Conservation (phyloP, 2,329 filamentous ascomycete species). For the Endoconidiophora polonica region DNA sequence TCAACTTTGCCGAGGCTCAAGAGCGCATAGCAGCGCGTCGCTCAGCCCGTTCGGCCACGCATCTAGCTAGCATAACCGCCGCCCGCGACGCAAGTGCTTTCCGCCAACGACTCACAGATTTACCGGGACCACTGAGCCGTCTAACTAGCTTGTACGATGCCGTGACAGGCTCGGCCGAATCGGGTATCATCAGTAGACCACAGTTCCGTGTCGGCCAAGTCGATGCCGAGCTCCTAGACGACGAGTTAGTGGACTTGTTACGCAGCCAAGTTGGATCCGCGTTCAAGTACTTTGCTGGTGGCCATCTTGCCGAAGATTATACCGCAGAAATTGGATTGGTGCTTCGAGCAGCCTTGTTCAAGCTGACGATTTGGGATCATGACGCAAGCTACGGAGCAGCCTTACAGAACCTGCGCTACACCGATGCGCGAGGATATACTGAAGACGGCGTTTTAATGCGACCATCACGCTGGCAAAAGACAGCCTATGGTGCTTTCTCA, state of each 20-base stretch:
- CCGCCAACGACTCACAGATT: slow-evolving; percentile 24
- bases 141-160: slow-evolving; percentile 33
- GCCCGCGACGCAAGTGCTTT: slow-evolving; percentile 28
- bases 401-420: slow-evolving; percentile 79
- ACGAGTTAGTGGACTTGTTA: slow-evolving; percentile 75
- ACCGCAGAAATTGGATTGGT: slow-evolving; percentile 66
- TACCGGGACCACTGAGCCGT: slow-evolving; percentile 31
- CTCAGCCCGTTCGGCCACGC: slow-evolving; percentile 47
- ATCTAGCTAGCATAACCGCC: slow-evolving; percentile 29
- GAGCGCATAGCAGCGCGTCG: slow-evolving; percentile 70
- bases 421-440: slow-evolving; percentile 50
- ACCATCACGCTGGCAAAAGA: slow-evolving; percentile 71
- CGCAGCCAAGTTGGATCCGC: slow-evolving; percentile 76
- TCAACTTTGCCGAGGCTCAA: slow-evolving; percentile 75
- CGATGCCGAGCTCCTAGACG: slow-evolving; percentile 85
- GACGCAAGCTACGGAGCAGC: slow-evolving; percentile 88
- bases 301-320: slow-evolving; percentile 69
- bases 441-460: slow-evolving; percentile 43
- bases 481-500: slow-evolving; percentile 66
- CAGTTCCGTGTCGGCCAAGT: slow-evolving; percentile 90
- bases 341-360: slow-evolving; percentile 70
- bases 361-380: slow-evolving; percentile 92
- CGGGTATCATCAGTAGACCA: slow-evolving; percentile 44
- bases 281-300: slow-evolving; percentile 66
- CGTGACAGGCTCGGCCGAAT: slow-evolving; percentile 46